Conservation (phyloP, 805 yeast species). For the Candida odintsovae region DNA sequence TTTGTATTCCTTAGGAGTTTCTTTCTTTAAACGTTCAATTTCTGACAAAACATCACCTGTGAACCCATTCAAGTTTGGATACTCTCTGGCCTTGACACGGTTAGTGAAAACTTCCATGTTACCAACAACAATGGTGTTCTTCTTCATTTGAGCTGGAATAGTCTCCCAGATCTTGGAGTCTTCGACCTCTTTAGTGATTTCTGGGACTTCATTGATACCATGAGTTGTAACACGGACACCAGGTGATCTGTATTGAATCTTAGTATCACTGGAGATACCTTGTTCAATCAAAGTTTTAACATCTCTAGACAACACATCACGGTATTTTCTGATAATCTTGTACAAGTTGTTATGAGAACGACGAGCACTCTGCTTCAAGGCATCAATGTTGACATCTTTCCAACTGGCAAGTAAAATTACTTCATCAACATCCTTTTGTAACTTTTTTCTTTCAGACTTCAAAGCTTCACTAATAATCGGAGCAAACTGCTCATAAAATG, state of each 20-base stretch:
- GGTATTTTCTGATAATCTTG: constrained; percentile 78
- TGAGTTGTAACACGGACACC: constrained; percentile 6
- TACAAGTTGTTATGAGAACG: constrained; percentile 80
- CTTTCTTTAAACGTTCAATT: constrained; percentile 59
- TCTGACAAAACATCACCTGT: constrained; percentile 50
- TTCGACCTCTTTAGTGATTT: constrained; percentile 4
- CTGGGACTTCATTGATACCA: constrained; percentile 10
- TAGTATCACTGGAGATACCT: constrained; percentile 39
- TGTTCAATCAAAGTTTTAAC: constrained; percentile 52
- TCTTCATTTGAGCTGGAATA: constrained; percentile 52
- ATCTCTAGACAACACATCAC: constrained; percentile 49
- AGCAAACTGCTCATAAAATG: constrained; percentile 63
- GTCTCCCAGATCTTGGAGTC: constrained; percentile 42
- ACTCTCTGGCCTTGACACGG: constrained; percentile 25
- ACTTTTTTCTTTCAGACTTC: constrained; percentile 37
- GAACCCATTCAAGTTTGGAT: constrained; percentile 47
- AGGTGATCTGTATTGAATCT: constrained; percentile 7
- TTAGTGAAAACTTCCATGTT: constrained; percentile 49
- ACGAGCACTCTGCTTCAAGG: constrained; percentile 89
- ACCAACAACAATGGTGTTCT: constrained; percentile 41
- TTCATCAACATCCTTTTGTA: constrained; percentile 79
- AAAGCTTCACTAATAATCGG: constrained; percentile 43
- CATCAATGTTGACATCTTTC: constrained; percentile 94
- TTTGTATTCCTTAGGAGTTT: constrained; percentile 67
- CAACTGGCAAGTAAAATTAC: constrained; percentile 88